Evolutionary conservation across 2,329 filamentous ascomycete species (phyloP).

Genomic region (Trichoderma atroviride): DNA sequence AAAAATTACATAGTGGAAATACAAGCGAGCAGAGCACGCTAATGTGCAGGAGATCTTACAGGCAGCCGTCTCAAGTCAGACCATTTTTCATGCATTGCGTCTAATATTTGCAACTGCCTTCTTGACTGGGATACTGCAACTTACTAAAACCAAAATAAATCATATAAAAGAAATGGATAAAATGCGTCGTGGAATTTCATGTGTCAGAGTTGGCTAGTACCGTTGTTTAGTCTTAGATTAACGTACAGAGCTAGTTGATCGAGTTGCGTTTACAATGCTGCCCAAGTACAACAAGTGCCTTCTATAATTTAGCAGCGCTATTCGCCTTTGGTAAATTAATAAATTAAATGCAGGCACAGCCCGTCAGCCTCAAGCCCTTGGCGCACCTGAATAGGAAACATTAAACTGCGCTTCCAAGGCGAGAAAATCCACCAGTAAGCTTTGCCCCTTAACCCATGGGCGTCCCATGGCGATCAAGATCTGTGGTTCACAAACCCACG

Average conservation of each 20-base stretch:
- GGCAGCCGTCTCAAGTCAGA: background rate
- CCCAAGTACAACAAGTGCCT: background rate
- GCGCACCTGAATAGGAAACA: slow-evolving; percentile 5
- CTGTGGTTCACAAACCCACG: background rate
- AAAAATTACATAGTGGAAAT: too few species aligned
- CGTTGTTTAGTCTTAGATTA: background rate
- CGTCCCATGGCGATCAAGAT: background rate
- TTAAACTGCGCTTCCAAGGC: background rate
- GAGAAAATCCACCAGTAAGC: slow-evolving; percentile 21
- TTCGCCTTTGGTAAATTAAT: background rate
- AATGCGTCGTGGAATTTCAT: background rate
- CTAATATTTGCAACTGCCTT: background rate
- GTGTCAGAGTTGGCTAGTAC: background rate
- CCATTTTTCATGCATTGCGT: background rate
- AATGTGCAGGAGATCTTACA: background rate
- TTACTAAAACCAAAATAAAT: background rate
- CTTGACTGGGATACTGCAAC: background rate
- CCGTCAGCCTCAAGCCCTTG: slow-evolving; percentile 1
- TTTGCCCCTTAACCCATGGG: background rate
- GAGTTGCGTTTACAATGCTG: background rate
- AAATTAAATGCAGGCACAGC: background rate
- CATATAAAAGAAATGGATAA: background rate
- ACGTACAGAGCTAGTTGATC: background rate
- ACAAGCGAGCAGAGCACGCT: background rate
- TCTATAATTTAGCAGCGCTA: background rate